A percentile compares a stretch with the other conserved stretches of the same genome.
Evolutionary conservation across 371 early-diverging fungal genomes (phyloP).

Genomic region (Mucor saturninus): DNA sequence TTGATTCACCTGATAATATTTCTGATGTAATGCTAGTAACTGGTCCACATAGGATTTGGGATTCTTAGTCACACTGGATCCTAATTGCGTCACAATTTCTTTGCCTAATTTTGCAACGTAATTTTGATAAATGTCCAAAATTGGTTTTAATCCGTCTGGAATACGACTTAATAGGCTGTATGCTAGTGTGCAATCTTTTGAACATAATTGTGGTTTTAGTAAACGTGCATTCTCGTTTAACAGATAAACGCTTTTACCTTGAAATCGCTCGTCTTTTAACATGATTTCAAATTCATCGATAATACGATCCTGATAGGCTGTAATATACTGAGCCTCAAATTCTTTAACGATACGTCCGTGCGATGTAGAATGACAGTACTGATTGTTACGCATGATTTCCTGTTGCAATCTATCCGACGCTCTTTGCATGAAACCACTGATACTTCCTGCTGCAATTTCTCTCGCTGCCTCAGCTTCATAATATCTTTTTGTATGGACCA

Average conservation of each 20-base stretch:
- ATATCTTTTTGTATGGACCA: conserved; percentile 72
- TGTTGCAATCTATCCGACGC: conserved; percentile 60
- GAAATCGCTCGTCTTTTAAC: conserved; percentile 66
- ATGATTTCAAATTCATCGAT: conserved; percentile 74
- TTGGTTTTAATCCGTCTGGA: conserved; percentile 64
- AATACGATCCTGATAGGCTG: conserved; percentile 69
- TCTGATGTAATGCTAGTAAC: conserved; percentile 66
- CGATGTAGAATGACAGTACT: conserved; percentile 74
- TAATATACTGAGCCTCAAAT: conserved; percentile 77
- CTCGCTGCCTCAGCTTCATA: conserved; percentile 75
- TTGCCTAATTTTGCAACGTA: conserved; percentile 68
- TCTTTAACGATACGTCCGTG: conserved; percentile 71
- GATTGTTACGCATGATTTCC: conserved; percentile 58
- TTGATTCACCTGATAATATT: conserved; percentile 63
- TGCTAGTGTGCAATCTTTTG: conserved; percentile 74
- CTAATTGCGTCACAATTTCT: conserved; percentile 61
- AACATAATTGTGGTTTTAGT: too few species aligned
- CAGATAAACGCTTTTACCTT: conserved; percentile 45
- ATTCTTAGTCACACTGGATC: conserved; percentile 65
- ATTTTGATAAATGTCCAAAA: conserved; percentile 67
- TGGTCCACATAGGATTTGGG: conserved; percentile 72
- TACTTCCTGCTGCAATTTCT: conserved; percentile 58
- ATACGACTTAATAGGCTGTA: conserved; percentile 70
- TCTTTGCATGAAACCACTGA: conserved; percentile 76
- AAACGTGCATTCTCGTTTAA: too few species aligned